Conservation (phyloP, 371 early-diverging fungal genomes). For the Lichtheimia corymbifera region DNA sequence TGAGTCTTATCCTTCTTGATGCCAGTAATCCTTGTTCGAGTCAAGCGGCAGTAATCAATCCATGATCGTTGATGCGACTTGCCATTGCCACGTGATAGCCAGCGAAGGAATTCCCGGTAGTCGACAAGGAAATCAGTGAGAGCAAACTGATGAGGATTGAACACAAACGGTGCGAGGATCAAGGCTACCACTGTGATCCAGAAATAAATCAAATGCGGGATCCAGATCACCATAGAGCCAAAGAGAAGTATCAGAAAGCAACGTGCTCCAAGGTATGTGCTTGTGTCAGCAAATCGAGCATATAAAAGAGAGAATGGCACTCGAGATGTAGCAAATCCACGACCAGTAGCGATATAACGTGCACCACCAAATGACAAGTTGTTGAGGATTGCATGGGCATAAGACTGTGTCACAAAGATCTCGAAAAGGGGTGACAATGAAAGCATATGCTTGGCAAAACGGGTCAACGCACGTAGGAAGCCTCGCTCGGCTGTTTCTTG, state of each 20-base stretch:
- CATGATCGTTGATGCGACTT: slow-evolving; percentile 69
- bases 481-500: slow-evolving; percentile 88
- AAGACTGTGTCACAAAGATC: slow-evolving; percentile 86
- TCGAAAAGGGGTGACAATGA: slow-evolving; percentile 88
- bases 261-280: slow-evolving; percentile 77
- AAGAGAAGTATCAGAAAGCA: slow-evolving; percentile 67
- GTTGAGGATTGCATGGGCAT: slow-evolving; percentile 75
- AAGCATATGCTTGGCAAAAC: slow-evolving; percentile 81
- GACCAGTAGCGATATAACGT: slow-evolving; percentile 84
- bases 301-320: slow-evolving; percentile 73
- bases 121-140: slow-evolving; percentile 76
- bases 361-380: slow-evolving; percentile 85
- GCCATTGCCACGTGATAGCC: slow-evolving; percentile 80
- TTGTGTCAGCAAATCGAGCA: slow-evolving; percentile 78
- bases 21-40: slow-evolving; percentile 75
- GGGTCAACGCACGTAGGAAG: slow-evolving; percentile 65
- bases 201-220: slow-evolving; percentile 77
- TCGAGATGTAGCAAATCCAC: slow-evolving; percentile 87
- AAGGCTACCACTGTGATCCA: slow-evolving; percentile 80
- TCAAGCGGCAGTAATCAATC: slow-evolving; percentile 68
- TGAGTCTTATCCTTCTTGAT: slow-evolving; percentile 56
- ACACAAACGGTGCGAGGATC: slow-evolving; percentile 75
- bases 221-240: slow-evolving; percentile 69
- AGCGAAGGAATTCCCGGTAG: slow-evolving; percentile 75
- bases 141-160: slow-evolving; percentile 84